Percentiles rank a stretch among this genome's conserved stretches.
phyloP scores from a whole-genome alignment of 768 basidiomycete genomes.

The Multifurca ochricompacta region DNA sequence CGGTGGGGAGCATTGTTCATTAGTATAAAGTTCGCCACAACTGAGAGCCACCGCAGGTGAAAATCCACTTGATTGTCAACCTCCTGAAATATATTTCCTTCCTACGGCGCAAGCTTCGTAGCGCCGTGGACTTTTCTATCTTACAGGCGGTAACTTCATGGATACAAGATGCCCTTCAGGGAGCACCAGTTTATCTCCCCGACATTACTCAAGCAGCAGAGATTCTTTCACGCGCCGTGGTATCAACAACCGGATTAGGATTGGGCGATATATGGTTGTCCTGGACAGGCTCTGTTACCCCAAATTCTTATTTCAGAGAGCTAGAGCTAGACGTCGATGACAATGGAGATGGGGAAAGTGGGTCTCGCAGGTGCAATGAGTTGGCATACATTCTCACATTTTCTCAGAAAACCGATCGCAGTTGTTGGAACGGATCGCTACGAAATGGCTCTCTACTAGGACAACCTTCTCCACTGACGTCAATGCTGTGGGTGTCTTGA shows the following conservation, averaged over 20 bases:
- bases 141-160: conserved; percentile 50
- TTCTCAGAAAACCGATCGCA: conserved; percentile 1
- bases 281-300: conserved; percentile 27
- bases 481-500: background rate
- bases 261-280: conserved; percentile 64
- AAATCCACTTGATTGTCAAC: conserved; percentile 11
- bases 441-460: background rate
- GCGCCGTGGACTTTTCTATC: conserved; percentile 40
- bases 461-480: background rate
- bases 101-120: background rate
- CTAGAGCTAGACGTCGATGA: conserved; percentile 1
- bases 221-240: conserved; percentile 41
- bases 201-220: conserved; percentile 28
- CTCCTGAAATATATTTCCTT: conserved; percentile 13
- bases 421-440: background rate
- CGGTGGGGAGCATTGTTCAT: background rate
- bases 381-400: background rate
- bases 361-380: background rate
- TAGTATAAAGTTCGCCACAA: background rate
- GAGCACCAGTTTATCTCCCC: conserved; percentile 31
- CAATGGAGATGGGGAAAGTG: background rate
- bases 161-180: conserved; percentile 33
- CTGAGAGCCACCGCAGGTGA: conserved; percentile 6
- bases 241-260: conserved; percentile 63
- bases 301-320: background rate